Evolutionary conservation across 441 rosid species (phyloP).

Genomic region (Sinapis alba): DNA sequence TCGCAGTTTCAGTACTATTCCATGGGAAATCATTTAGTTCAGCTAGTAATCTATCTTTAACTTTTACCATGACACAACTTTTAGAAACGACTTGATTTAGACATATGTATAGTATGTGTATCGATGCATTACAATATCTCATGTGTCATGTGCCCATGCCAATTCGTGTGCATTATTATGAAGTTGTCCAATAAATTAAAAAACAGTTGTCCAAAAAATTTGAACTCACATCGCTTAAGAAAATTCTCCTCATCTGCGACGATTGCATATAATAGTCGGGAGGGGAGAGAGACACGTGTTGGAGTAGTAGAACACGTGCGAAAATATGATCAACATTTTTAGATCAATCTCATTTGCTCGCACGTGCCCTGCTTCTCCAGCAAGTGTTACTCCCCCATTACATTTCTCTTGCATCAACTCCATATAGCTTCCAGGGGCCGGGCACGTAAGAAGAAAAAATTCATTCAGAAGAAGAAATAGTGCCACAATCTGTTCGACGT

Average conservation of each 20-base stretch:
- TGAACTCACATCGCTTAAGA: neutral
- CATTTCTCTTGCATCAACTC: constrained; percentile 19
- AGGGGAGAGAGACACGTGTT: constrained; percentile 71
- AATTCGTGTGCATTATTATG: neutral
- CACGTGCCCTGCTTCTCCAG: constrained; percentile 99
- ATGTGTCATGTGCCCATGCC: neutral
- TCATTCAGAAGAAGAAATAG: too few relatives aligned
- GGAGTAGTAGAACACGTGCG: constrained; percentile 99
- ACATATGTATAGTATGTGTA: neutral
- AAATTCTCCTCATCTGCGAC: constrained; percentile 1
- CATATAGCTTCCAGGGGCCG: neutral
- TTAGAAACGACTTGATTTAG: neutral
- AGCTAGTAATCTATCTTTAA: neutral
- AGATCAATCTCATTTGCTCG: constrained; percentile 43
- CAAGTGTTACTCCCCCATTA: constrained; percentile 73
- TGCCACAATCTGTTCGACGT: too few relatives aligned
- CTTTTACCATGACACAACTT: neutral
- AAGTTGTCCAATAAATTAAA: neutral
- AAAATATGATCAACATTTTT: neutral
- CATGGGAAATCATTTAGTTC: neutral
- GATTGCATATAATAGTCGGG: neutral
- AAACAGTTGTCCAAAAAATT: neutral
- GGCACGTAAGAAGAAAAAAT: too few relatives aligned
- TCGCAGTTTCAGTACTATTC: neutral
- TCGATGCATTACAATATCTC: neutral